Percentiles rank a stretch among this genome's conserved stretches.
Conservation (phyloP, 2,329 filamentous ascomycete species). For the Aspergillus quadricinctus region DNA sequence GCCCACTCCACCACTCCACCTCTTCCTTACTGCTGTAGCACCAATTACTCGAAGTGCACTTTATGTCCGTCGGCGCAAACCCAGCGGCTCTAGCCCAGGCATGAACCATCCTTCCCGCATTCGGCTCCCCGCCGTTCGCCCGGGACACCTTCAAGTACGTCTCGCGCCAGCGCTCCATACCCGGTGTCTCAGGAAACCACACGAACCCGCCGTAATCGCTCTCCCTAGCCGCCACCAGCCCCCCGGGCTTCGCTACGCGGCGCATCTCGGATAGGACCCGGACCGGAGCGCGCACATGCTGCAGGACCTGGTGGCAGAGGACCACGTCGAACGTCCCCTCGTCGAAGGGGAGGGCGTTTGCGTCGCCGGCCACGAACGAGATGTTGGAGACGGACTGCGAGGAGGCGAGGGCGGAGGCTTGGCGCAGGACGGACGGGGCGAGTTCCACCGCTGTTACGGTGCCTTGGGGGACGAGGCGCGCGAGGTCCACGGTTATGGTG, state of each 20-base stretch:
- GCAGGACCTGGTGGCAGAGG: slow-evolving; percentile 54
- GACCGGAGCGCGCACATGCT: slow-evolving; percentile 50
- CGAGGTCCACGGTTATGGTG: slow-evolving; percentile 38
- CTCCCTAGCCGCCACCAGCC: slow-evolving; percentile 48
- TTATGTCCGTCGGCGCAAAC: slow-evolving; percentile 15
- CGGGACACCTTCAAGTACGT: slow-evolving; percentile 14
- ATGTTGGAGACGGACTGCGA: slow-evolving; percentile 25
- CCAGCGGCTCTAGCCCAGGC: slow-evolving; percentile 28
- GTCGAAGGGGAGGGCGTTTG: slow-evolving; percentile 32
- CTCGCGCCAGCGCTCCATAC: slow-evolving; percentile 17
- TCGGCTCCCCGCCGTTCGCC: slow-evolving; percentile 18
- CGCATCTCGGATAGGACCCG: slow-evolving; percentile 50
- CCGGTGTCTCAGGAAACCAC: slow-evolving; percentile 24
- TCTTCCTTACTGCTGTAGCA: slow-evolving; percentile 26
- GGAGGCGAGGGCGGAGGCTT: slow-evolving; percentile 26
- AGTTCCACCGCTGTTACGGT: slow-evolving; percentile 35
- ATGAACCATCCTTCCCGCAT: slow-evolving; percentile 23
- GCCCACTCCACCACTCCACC: slow-evolving; percentile 23
- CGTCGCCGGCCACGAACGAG: slow-evolving; percentile 33
- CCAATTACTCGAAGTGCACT: slow-evolving; percentile 23
- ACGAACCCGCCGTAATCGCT: slow-evolving; percentile 17
- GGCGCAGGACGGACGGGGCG: slow-evolving; percentile 19
- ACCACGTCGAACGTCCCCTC: slow-evolving; percentile 55
- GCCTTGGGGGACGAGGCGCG: slow-evolving; percentile 31
- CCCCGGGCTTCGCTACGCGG: slow-evolving; percentile 46